Evolutionary conservation across 1,284 basidiomycete species (phyloP).

Genomic region (Albatrellus sp.): DNA sequence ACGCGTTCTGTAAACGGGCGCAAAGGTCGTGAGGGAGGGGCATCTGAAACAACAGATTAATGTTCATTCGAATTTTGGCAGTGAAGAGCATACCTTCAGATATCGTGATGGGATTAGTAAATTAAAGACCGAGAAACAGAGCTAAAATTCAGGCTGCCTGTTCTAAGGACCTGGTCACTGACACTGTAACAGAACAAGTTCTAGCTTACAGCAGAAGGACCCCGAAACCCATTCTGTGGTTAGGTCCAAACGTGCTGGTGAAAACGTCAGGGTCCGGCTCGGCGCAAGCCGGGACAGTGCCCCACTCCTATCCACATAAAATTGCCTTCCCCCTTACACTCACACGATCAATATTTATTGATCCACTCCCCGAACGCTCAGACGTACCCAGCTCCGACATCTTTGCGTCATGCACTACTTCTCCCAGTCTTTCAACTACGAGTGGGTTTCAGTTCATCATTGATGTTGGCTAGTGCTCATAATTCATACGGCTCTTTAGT

Average conservation of each 20-base stretch:
- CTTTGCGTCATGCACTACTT: slow-evolving; percentile 53
- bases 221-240: too few relatives aligned
- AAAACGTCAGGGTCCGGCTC: too few relatives aligned
- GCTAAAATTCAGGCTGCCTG: too few relatives aligned
- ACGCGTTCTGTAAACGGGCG: slow-evolving; percentile 78
- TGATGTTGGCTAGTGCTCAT: slow-evolving; percentile 2
- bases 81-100: too few relatives aligned
- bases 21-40: slow-evolving; percentile 73
- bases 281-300: background rate
- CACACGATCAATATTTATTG: slow-evolving; percentile 1
- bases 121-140: too few relatives aligned
- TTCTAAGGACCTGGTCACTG: too few relatives aligned
- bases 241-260: too few relatives aligned
- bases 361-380: background rate
- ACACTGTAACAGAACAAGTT: too few relatives aligned
- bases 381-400: background rate
- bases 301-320: background rate
- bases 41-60: slow-evolving; percentile 21
- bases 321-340: background rate
- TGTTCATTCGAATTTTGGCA: too few relatives aligned
- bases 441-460: slow-evolving; percentile 30
- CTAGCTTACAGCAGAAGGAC: too few relatives aligned
- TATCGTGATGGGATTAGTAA: too few relatives aligned
- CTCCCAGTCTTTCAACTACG: slow-evolving; percentile 61
- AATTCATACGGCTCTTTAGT: slow-evolving; percentile 25